Percentiles rank a stretch among this genome's conserved stretches.
phyloP scores from a whole-genome alignment of 139 green algal genomes.

The Auxenochlorella pyrenoidosa region DNA sequence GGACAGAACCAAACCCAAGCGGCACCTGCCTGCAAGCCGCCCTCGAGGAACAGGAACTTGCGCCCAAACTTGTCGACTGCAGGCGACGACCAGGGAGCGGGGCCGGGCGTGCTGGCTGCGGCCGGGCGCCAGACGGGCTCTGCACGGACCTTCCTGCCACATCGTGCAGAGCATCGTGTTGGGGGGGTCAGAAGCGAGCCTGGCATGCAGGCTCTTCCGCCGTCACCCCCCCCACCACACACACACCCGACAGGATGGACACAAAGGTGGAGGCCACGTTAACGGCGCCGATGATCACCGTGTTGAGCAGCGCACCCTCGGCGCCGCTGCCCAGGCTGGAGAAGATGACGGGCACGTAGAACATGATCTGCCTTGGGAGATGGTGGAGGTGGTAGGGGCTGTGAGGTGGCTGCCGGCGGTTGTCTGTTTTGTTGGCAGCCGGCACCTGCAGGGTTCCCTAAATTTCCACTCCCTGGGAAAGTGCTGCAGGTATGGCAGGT shows the following conservation, averaged over 20 bases:
- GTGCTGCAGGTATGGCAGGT: too few relatives aligned
- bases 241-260: slow-evolving; percentile 41
- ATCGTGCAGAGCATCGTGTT: too few relatives aligned
- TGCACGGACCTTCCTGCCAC: too few relatives aligned
- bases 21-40: slow-evolving; percentile 56
- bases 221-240: neutral
- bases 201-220: neutral
- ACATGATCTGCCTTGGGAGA: slow-evolving; percentile 60
- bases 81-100: slow-evolving; percentile 62
- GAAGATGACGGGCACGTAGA: slow-evolving; percentile 63
- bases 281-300: slow-evolving; percentile 65
- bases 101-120: slow-evolving; percentile 40
- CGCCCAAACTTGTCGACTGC: slow-evolving; percentile 64
- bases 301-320: slow-evolving; percentile 55
- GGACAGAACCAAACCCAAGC: neutral
- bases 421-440: too few relatives aligned
- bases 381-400: neutral
- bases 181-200: slow-evolving; percentile 24
- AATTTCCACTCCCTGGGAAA: too few relatives aligned
- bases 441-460: too few relatives aligned
- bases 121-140: too few relatives aligned
- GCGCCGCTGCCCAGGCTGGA: slow-evolving; percentile 40
- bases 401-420: neutral
- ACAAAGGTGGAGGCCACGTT: slow-evolving; percentile 65
- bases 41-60: slow-evolving; percentile 63